phyloP scores from a whole-genome alignment of 179 eudicot genomes.

The Corrigiola litoralis region DNA sequence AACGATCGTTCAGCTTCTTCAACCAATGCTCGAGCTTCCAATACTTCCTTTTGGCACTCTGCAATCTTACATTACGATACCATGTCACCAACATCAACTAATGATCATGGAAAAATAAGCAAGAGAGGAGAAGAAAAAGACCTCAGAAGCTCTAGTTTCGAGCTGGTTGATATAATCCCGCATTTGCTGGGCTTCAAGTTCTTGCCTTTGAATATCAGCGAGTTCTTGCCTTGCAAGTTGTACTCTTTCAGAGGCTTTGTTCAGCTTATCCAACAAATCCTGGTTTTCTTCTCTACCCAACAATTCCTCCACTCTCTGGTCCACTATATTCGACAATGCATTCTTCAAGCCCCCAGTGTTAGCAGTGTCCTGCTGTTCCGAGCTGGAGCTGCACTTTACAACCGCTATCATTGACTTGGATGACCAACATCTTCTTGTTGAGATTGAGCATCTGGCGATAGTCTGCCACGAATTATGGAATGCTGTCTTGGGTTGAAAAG shows the following conservation, averaged over 20 bases:
- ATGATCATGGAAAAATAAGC: background rate
- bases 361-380: constrained; percentile 16
- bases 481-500: constrained; percentile 17
- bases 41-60: constrained; percentile 80
- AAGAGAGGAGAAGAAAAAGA: constrained; percentile 15
- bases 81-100: constrained; percentile 2
- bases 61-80: constrained; percentile 48
- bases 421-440: background rate
- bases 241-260: constrained; percentile 68
- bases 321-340: constrained; percentile 57
- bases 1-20: constrained; percentile 84
- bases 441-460: background rate
- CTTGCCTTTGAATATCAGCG: constrained; percentile 69
- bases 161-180: constrained; percentile 59
- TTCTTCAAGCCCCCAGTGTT: constrained; percentile 42
- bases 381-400: constrained; percentile 33
- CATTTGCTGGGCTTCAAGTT: constrained; percentile 57
- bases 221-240: constrained; percentile 70
- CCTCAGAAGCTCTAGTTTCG: constrained; percentile 74
- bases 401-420: background rate
- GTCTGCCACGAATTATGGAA: background rate
- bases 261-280: constrained; percentile 68
- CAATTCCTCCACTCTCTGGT: constrained; percentile 58
- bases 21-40: constrained; percentile 71
- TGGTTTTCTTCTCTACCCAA: constrained; percentile 70